Base-by-base conservation (phyloP, 257 asterid genomes). In the Plectranthus barbatus region DNA sequence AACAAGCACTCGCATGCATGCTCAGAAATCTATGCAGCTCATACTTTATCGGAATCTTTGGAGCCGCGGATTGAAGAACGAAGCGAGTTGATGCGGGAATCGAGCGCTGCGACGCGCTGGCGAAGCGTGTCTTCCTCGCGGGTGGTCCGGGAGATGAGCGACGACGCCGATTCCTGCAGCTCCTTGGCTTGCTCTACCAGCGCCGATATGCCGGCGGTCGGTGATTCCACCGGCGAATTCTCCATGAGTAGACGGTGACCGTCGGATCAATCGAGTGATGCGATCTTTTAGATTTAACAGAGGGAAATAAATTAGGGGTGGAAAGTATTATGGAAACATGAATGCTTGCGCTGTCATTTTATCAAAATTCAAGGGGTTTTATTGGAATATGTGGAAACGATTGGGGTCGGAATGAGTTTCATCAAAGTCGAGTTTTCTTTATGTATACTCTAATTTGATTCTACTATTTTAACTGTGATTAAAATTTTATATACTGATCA, bases 111-210 rank as follows among this genome's bases (percentile, higher is more conserved):
- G 10, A 87, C 91, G 83, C 91, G 87, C 82, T 75, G 86, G 55
- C 96, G 90, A n/a, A 93, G 95, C 50, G 88, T 86, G 75, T 93
- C 97, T 54, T 93, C 99, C 9, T 90, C 97, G 60, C 84, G 83
- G 49, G 87, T 55, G 58, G 91, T 87, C 37, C 92, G 88, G 7
- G 90, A 70, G 67, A 93, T 74, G 52, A 87, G 81, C 0, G 90
- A 83, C 46, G 96, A 67, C 53, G 99, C 97, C 54, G 86, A 64
- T 9, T 93, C 97, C 83, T 86, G 96, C 73, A 93, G 75, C 79
- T 93, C 97, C 86, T 84, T 87, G 19, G 99, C 96, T 64, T 82
- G 84, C 74, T 90, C 97, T 29, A 73, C 83, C 46, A 85, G 78
- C 56, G 72, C 51, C 31, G 82, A 74, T 26, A 75, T 83, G 72